Base-by-base conservation (phyloP, 129 eudicot genomes). In the Heracleum sosnowskyi region DNA sequence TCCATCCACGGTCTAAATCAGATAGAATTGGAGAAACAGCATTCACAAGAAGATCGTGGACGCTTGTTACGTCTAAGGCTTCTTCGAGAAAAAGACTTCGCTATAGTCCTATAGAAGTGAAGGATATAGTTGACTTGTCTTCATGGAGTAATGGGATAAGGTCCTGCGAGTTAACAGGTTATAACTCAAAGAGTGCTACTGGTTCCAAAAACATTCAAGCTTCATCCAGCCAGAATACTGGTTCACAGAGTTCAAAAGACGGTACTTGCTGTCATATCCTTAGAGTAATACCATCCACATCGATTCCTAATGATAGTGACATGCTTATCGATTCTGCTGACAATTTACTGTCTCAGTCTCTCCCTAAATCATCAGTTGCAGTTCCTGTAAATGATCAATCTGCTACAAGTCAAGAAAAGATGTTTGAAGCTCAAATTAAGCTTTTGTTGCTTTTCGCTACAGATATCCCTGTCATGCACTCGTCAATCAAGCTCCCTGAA, bases 391-490 rank as follows among this genome's bases (percentile, higher is more conserved):
- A 74, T 29, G 26, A 35, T 22, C 73, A 42, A 28, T 41, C 57
- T 73, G 57, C 36, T 13, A 15, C 40, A 4, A 41, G 7, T n/a
- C 76, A 40, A 41, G 74, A 39, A 29, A 72, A 51, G 24, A 49
- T 82, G 37, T 42, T 41, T 69, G 69, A 75, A 68, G 77, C 79
- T 28, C 80, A 78, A 31, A 39, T 37, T 18, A 45, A 75, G 17
- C 78, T 83, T 37, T 66, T 76, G 33, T 75, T 64, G 66, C 76
- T 83, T 35, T 78, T 83, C 28, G 47, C 72, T 51, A 33, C 42
- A 35, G 83, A 49, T 68, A 49, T 75, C 31, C 71, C 80, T 39
- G 53, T 22, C 17, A 29, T 83, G 34, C 34, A 69, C 49, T 29
- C 80, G 12, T 83, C 83, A 5, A n/a, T 63, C 73, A 76, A 75